Base-by-base conservation (phyloP, 495 filamentous ascomycete species). In the Terfezia claveryi region DNA sequence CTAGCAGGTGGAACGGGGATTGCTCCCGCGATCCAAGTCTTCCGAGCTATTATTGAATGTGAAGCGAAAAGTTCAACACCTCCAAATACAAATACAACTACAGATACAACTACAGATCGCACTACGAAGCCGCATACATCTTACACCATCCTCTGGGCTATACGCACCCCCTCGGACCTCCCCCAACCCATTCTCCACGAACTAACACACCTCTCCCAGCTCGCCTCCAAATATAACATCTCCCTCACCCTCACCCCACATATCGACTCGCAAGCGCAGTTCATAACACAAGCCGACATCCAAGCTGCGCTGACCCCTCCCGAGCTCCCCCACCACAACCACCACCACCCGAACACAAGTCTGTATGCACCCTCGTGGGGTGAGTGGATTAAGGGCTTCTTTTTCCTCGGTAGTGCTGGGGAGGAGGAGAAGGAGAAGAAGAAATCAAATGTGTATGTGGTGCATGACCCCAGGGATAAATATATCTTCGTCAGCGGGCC, bases 1-100 rank as follows among this genome's bases (percentile, higher is more conserved):
- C 70, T 95, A 37, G 91, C 89, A 12, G 91, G 88, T 0, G 91
- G 91, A 0, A 98, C 91, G 7, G 91, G 89, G 0, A 91, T 98
- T 65, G 87, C 85, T 23, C 85, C 89, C 0, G 91, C 89, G 37
- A 64, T 95, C 59, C 89, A 96, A 68, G 74, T 80, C 23, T 84
- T 77, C 38, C 68, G 78, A 55, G 74, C 73, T 9, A 61, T 91
- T 4, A 66, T 80, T 53, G 60, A 58, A 59, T 8, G 57, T 54
- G 32, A 60, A 41, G 17, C 51, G 36, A 63, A 27, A 52, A 59
- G 68, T 61, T 8, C 41, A 46, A 14, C 41, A 6, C 8, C 8
- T 5, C 41, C 41, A 46, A 14, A 6, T 20, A 46, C 4, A 20
- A 46, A 4, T 20, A 46, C 41, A 14, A 46, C 4, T 8, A 46